phyloP scores from a whole-genome alignment of 1,139 yeast species.

The Pichia sp. region DNA sequence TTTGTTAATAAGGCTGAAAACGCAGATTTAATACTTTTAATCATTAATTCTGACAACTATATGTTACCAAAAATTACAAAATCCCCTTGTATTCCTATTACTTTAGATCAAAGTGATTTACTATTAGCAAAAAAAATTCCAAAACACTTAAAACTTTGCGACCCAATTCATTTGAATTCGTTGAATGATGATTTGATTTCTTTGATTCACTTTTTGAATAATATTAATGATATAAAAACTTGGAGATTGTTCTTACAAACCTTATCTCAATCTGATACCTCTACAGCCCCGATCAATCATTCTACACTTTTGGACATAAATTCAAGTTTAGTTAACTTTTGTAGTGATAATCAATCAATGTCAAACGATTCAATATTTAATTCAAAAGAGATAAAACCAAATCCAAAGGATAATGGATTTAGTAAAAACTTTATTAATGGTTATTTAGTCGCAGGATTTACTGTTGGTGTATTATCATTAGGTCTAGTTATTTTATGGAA shows the following conservation, averaged over 20 bases:
- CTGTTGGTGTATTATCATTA: constrained; percentile 26
- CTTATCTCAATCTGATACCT: not conserved
- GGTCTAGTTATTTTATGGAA: constrained; percentile 24
- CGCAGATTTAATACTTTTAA: constrained; percentile 23
- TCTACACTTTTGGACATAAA: constrained; percentile 15
- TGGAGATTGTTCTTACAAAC: constrained; percentile 10
- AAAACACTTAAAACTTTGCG: constrained; percentile 21
- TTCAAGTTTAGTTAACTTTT: constrained; percentile 19
- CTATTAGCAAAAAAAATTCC: constrained; percentile 8
- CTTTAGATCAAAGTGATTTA: constrained; percentile 9
- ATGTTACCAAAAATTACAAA: constrained; percentile 25
- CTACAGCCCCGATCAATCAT: not conserved
- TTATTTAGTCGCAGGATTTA: constrained; percentile 21
- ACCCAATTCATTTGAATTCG: constrained; percentile 40
- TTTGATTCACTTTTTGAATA: constrained; percentile 27
- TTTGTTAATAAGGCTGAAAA: constrained; percentile 12
- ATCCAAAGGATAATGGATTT: not conserved
- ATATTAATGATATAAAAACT: constrained; percentile 14
- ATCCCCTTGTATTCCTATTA: constrained; percentile 28
- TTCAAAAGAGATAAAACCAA: not conserved
- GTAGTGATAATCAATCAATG: not conserved
- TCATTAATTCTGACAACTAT: constrained; percentile 25
- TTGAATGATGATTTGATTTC: constrained; percentile 60
- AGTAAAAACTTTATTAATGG: constrained; percentile 10
- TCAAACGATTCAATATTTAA: not conserved